Evolutionary conservation across 805 yeast species (phyloP), one percentile per base, ranked within the genome.

Genomic region (Tetrapisispora iriomotensis): DNA sequence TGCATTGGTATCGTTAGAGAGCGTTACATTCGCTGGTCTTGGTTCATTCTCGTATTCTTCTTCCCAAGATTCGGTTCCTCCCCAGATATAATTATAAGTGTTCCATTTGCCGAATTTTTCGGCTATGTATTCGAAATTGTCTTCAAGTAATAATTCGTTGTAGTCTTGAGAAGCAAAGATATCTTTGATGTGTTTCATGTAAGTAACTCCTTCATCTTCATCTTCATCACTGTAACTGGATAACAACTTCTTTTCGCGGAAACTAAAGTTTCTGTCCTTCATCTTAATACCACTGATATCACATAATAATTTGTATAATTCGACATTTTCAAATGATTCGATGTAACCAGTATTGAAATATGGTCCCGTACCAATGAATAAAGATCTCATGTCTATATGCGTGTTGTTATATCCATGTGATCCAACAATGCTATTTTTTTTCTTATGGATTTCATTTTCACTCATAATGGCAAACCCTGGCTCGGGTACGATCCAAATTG

Each of bases 361-460:
- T 0, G 96, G 96, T 0, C 97, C 97, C 1, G 70, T 58, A 0
- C 81, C 94, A 29, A 85, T 50, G 56, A 90, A 88, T 8, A 84
- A 49, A 0, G 95, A 87, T 37, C 95, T 65, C 95, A 87, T 87
- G 41, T 86, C 63, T 6, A 80, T 71, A 44, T 79, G 85, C 0
- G 79, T 70, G 51, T 81, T 82, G 52, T 81, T 76, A 57, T 84
- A 88, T 2, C 96, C 96, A 59, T 85, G 94, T 1, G 82, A 82
- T 8, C 95, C 96, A 39, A 66, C 66, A 22, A 43, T 33, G 2
- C 20, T 17, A 7, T 19, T 30, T 34, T 34, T 50, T 42, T 19
- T 53, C 44, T 19, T 70, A 68, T 72, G 76, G 5, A 35, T 32
- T 12, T 40, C 74, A 42, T 71, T 71, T 15, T 67, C 68, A 0